Base-by-base conservation (phyloP, 2,329 filamentous ascomycete species). In the Epichloe hybrida region DNA sequence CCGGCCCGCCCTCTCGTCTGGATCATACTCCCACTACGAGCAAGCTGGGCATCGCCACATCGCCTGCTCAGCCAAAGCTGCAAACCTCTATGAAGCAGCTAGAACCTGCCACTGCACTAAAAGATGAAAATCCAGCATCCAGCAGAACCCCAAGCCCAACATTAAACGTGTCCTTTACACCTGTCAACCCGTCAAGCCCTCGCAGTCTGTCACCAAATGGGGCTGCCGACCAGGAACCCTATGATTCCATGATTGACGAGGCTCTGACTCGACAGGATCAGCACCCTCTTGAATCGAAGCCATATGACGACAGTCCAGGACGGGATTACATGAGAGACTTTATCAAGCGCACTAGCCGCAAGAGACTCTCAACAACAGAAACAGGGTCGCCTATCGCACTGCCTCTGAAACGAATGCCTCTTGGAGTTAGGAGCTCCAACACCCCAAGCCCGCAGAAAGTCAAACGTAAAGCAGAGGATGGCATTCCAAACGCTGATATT, bases 351-450 rank as follows among this genome's bases (percentile, higher is more conserved):
- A 60, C 64, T 27, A 61, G 57, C 20, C 61, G 57, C 11, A 58
- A 57, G 54, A 52, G 60, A 43, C 53, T 55, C 3, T 62, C 63
- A 2, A 55, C 64, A 12, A 61, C 64, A 1, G 63, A 64, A 39
- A 55, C 59, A 1, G 65, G 63, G 3, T 65, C 63, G n/a, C 62
- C 63, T 13, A 56, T 64, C 23, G 58, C 62, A 6, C 52, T 54
- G 7, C n/a, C 49, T 5, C 20, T 45, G 1, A 59, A 62, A 54
- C 60, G 66, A 36, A 56, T 56, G 37, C 64, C 66, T 44, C 59
- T 69, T 17, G 65, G 57, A 31, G 57, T 53, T 50, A 64, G 63
- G 61, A 68, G 64, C 58, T 63, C 64, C 56, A 69, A 69, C 50
- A 58, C 62, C 27, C 60, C 59, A 31, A 66, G 63, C 51, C 63